Conservation (phyloP, 331 rosid genomes). For the Rhamnella rubrinervis region DNA sequence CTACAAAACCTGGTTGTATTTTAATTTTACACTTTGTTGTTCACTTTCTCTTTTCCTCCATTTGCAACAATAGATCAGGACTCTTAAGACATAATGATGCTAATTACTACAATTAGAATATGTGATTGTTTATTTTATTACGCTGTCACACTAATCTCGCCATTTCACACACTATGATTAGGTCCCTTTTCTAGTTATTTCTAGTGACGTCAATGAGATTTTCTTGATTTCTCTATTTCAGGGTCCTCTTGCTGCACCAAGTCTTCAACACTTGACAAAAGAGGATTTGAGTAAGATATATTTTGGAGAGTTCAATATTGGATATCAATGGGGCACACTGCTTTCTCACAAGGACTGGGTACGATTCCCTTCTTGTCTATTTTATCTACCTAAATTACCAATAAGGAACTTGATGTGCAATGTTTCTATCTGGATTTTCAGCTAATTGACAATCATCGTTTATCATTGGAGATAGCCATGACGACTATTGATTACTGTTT, state of each 20-base stretch:
- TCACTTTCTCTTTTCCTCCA: not conserved
- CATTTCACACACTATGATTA: not conserved
- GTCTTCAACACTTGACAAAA: constrained; percentile 88
- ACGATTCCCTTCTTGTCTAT: constrained; percentile 31
- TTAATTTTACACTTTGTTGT: too few relatives aligned
- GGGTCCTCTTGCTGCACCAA: constrained; percentile 98
- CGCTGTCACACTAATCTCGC: not conserved
- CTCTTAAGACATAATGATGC: not conserved
- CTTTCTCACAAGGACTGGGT: constrained; percentile 99
- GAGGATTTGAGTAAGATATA: constrained; percentile 87
- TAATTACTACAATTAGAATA: not conserved
- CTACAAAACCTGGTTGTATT: too few relatives aligned
- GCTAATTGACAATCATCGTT: not conserved
- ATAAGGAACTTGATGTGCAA: not conserved
- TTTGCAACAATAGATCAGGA: not conserved
- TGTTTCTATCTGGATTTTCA: constrained; percentile 3
- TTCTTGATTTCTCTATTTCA: constrained; percentile 22
- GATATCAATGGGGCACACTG: constrained; percentile 80
- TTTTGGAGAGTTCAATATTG: constrained; percentile 79
- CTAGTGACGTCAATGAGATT: not conserved
- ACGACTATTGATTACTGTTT: constrained; percentile 7
- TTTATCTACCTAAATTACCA: not conserved
- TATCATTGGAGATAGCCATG: not conserved
- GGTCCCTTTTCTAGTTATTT: not conserved
- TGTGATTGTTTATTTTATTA: not conserved